phyloP scores from a whole-genome alignment of 192 early-diverging fungal genomes.

The Backusella liffmaniae region DNA sequence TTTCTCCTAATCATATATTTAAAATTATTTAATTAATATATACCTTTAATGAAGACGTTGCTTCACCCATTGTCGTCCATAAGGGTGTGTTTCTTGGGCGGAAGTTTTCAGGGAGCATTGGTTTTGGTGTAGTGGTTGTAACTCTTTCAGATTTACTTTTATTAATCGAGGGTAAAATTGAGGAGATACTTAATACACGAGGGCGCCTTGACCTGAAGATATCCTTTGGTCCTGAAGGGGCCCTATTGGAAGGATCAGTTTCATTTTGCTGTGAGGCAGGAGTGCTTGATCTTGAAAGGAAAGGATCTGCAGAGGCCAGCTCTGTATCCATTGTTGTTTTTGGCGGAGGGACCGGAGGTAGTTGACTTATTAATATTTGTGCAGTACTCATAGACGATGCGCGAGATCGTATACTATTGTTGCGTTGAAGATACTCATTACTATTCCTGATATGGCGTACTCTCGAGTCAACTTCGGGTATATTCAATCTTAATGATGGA shows the following conservation, averaged over 20 bases:
- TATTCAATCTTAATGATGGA: slow-evolving; percentile 10
- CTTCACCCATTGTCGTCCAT: not conserved
- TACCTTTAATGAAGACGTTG: slow-evolving; percentile 1
- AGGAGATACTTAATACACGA: slow-evolving; percentile 34
- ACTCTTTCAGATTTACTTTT: slow-evolving; percentile 14
- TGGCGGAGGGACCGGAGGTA: not conserved
- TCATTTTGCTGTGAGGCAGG: not conserved
- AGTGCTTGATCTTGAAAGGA: slow-evolving; percentile 14
- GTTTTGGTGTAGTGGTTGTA: not conserved
- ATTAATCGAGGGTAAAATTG: slow-evolving; percentile 22
- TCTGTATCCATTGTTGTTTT: not conserved
- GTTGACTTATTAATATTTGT: not conserved
- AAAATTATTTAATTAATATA: not conserved
- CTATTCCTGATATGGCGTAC: not conserved
- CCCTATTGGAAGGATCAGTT: slow-evolving; percentile 13
- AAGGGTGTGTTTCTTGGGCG: not conserved
- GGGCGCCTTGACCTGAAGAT: slow-evolving; percentile 16
- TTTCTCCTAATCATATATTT: not conserved
- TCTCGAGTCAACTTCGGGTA: slow-evolving; percentile 5
- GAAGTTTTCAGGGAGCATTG: slow-evolving; percentile 1
- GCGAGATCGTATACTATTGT: not conserved
- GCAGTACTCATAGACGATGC: slow-evolving; percentile 14
- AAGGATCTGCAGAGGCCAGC: slow-evolving; percentile 7
- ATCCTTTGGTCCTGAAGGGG: not conserved
- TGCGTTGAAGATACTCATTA: not conserved